phyloP scores from a whole-genome alignment of 2,329 filamentous ascomycete genomes.

The Didymella sp. region DNA sequence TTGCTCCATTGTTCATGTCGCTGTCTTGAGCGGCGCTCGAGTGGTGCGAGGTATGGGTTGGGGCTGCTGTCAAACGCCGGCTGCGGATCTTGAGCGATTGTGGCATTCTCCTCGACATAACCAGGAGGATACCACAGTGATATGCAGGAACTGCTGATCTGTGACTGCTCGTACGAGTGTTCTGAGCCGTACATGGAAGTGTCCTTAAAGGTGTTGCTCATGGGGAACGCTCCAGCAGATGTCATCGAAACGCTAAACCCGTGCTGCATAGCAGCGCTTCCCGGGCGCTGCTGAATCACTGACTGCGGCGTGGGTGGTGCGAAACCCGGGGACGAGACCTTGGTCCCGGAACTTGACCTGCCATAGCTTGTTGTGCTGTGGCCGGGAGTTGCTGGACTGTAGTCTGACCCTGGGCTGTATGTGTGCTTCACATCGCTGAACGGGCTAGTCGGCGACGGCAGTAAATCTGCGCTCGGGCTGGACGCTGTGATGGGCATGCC shows the following conservation, averaged over 20 bases:
- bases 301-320: slow-evolving; percentile 3
- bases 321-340: background rate
- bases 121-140: slow-evolving; percentile 19
- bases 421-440: slow-evolving; percentile 23
- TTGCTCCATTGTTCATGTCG: slow-evolving; percentile 17
- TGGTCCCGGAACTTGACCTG: background rate
- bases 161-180: slow-evolving; percentile 14
- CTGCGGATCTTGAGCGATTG: background rate
- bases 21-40: background rate
- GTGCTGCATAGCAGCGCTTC: background rate
- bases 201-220: background rate
- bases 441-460: slow-evolving; percentile 33
- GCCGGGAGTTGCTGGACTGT: slow-evolving; percentile 9
- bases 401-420: slow-evolving; percentile 15
- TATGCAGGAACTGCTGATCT: slow-evolving; percentile 13
- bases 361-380: slow-evolving; percentile 11
- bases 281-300: background rate
- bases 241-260: background rate
- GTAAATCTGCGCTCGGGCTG: slow-evolving; percentile 19
- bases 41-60: slow-evolving; percentile 4
- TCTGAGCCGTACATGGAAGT: slow-evolving; percentile 4
- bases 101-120: background rate
- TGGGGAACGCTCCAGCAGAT: background rate
- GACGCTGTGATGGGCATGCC: slow-evolving; percentile 5
- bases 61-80: background rate